phyloP scores from a whole-genome alignment of 352 stramenopile species.

The Pythium dissotocum region DNA sequence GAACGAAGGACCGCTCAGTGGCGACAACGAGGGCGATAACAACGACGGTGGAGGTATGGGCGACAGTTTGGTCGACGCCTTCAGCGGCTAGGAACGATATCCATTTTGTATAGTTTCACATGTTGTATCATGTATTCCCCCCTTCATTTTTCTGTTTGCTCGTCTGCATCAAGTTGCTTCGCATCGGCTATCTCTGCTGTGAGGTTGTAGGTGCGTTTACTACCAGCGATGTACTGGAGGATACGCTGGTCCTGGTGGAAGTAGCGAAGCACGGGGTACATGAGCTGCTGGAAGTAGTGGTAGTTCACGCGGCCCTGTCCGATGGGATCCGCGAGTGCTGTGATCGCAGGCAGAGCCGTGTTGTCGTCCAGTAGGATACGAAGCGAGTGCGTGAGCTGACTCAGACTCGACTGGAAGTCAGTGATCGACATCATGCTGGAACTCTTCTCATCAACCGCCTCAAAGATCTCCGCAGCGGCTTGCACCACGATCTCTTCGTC shows the following conservation, averaged over 20 bases:
- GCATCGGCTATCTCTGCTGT: neutral
- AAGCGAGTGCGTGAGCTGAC: slow-evolving; percentile 26
- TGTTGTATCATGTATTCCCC: slow-evolving; percentile 16
- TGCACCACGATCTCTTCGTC: slow-evolving; percentile 31
- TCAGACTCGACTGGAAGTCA: slow-evolving; percentile 40
- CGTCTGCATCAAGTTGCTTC: slow-evolving; percentile 6
- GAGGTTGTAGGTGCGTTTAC: neutral
- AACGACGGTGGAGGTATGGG: slow-evolving; percentile 10
- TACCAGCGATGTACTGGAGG: neutral
- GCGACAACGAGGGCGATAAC: slow-evolving; percentile 19
- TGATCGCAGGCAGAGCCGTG: slow-evolving; percentile 33
- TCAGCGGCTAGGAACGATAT: neutral
- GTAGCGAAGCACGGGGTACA: slow-evolving; percentile 44
- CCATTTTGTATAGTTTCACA: neutral
- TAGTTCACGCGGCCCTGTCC: slow-evolving; percentile 62
- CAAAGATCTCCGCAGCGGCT: slow-evolving; percentile 38
- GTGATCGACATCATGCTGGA: slow-evolving; percentile 37
- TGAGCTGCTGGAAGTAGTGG: slow-evolving; percentile 49
- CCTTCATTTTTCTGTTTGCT: slow-evolving; percentile 11
- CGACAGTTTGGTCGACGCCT: neutral
- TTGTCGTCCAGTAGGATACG: slow-evolving; percentile 21
- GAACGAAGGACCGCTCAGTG: neutral
- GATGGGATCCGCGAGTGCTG: slow-evolving; percentile 44
- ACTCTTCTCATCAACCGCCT: slow-evolving; percentile 33
- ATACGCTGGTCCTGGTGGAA: slow-evolving; percentile 35